Conservation (phyloP, 2,329 filamentous ascomycete species). For the Escovopsis sp. region DNA sequence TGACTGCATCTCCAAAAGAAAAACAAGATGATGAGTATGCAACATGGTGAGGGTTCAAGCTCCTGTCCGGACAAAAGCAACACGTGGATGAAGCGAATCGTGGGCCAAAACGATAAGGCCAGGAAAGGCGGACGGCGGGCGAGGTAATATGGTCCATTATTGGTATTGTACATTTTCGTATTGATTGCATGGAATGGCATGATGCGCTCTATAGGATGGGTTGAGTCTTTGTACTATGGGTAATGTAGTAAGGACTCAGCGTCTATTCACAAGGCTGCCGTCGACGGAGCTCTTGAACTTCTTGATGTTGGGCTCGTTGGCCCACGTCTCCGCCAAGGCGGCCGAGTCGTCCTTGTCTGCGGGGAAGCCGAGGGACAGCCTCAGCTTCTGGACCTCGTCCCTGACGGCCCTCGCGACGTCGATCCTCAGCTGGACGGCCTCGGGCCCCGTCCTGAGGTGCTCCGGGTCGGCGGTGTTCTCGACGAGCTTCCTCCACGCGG, state of each 20-base stretch:
- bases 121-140: not conserved
- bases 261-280: constrained; percentile 32
- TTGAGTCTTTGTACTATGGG: not conserved
- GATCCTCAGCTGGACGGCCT: constrained; percentile 56
- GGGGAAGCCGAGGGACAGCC: constrained; percentile 54
- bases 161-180: not conserved
- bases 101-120: too few relatives aligned
- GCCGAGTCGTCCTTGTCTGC: constrained; percentile 66
- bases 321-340: constrained; percentile 70
- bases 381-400: constrained; percentile 65
- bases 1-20: not conserved
- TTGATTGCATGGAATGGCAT: not conserved
- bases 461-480: constrained; percentile 31
- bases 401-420: constrained; percentile 70
- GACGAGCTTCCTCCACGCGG: constrained; percentile 57
- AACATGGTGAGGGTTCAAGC: too few relatives aligned
- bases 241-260: constrained; percentile 8
- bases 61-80: too few relatives aligned
- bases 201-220: too few relatives aligned
- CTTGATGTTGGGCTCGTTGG: constrained; percentile 32
- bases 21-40: not conserved
- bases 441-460: constrained; percentile 27
- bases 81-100: too few relatives aligned
- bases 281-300: constrained; percentile 40
- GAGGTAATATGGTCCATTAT: not conserved